Base-by-base conservation (phyloP, 176 grass and related monocot genomes). In the Hsuehochloa calcarea region DNA sequence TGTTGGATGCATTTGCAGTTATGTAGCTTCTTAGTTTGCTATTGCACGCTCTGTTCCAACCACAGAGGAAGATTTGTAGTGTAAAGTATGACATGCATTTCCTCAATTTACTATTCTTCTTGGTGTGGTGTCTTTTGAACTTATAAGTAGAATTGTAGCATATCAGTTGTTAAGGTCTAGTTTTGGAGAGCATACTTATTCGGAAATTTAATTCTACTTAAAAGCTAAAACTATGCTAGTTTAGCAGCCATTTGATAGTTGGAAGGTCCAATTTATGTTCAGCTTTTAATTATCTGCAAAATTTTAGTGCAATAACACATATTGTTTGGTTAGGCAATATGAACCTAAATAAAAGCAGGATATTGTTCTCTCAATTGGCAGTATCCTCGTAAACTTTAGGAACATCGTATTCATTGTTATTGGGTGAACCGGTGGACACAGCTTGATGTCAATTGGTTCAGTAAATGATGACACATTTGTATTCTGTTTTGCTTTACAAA, bases 331-430 rank as follows among this genome's bases (percentile, higher is more conserved):
- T 35, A 10, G 16, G 56, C 27, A 44, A 19, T 27, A 10, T 2
- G 0, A 0, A 55, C 19, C 34, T 71, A 88, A 70, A 88, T 31
- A 80, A 73, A 90, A 91, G 85, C 88, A 85, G 29, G 83, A 65
- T 66, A 11, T 72, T 91, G 66, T 70, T 82, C 80, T 70, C 43
- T 62, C 58, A 43, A 52, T 78, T 78, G 79, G 70, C 56, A 74
- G 72, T 83, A 66, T 80, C 74, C 70, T 85, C 55, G 55, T 93
- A 89, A 91, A 68, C 87, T 90, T 90, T 88, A 91, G 79, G 85
- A 56, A 91, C 70, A 87, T 31, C 20, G 54, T 6, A 16, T 80
- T 85, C 78, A 61, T 84, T 71, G 74, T 96, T 96, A 64, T 96
- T 90, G 89, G 87, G 78, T 93, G 85, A 89, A 90, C 78, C 40